Conservation (phyloP, 352 stramenopile species). For the Phytophthora melonis region DNA sequence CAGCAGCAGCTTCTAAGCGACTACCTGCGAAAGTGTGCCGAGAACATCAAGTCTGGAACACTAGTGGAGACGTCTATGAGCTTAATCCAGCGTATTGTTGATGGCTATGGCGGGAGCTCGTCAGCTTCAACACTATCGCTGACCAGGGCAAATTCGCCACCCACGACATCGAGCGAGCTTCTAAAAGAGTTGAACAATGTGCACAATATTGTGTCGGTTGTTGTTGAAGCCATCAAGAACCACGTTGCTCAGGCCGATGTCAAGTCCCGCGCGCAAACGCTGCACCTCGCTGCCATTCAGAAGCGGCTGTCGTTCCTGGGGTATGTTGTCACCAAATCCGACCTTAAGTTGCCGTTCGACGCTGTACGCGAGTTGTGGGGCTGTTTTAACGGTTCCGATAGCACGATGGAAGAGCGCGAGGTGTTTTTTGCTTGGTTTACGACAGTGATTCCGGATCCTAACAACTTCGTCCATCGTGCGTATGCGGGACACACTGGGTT, state of each 20-base stretch:
- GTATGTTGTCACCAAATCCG: constrained; percentile 79
- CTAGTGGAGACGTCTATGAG: constrained; percentile 81
- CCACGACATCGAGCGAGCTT: constrained; percentile 59
- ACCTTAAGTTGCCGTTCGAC: constrained; percentile 74
- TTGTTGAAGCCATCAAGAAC: constrained; percentile 65
- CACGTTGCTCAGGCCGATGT: constrained; percentile 42
- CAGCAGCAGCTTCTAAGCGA: constrained; percentile 75
- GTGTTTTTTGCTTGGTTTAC: constrained; percentile 85
- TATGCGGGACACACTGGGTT: constrained; percentile 74
- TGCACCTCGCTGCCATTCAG: constrained; percentile 32
- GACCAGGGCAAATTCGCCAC: constrained; percentile 43
- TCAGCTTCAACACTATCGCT: constrained; percentile 54
- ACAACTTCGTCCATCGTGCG: constrained; percentile 75
- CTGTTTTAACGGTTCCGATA: constrained; percentile 57
- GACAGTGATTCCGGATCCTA: constrained; percentile 68
- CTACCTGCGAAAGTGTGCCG: constrained; percentile 78
- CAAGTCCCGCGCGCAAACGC: constrained; percentile 12
- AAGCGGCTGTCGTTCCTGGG: constrained; percentile 78
- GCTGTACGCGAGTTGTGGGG: constrained; percentile 67
- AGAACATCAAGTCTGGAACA: constrained; percentile 66
- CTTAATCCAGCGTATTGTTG: constrained; percentile 75
- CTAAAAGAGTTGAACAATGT: constrained; percentile 75
- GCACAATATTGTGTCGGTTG: constrained; percentile 65
- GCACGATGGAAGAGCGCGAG: constrained; percentile 46
- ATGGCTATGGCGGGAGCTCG: constrained; percentile 51